phyloP scores from a whole-genome alignment of 768 basidiomycete species.

The Macrolepiota albuminosa region DNA sequence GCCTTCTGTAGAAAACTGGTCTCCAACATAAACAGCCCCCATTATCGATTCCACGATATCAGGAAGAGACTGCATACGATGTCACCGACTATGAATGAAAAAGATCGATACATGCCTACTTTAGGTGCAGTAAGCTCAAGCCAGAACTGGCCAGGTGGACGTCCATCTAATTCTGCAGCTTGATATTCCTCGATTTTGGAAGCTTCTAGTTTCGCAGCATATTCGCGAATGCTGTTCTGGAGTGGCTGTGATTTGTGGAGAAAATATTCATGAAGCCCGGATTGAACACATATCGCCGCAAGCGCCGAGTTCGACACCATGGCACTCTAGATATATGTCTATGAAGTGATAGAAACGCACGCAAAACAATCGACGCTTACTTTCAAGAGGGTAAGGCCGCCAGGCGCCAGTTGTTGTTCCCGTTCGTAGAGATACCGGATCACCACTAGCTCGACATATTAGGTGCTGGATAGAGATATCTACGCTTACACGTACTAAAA shows the following conservation, averaged over 20 bases:
- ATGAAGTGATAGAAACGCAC: neutral
- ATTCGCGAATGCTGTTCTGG: conserved; percentile 45
- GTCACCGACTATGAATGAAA: neutral
- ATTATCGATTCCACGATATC: conserved; percentile 79
- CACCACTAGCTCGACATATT: conserved; percentile 47
- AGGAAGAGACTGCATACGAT: conserved; percentile 52
- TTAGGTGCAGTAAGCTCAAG: conserved; percentile 73
- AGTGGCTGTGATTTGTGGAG: conserved; percentile 53
- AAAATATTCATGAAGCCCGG: conserved; percentile 60
- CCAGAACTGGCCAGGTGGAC: conserved; percentile 72
- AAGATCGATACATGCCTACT: conserved; percentile 30
- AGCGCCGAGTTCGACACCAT: conserved; percentile 84
- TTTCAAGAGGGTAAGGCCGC: conserved; percentile 77
- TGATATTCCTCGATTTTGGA: conserved; percentile 44
- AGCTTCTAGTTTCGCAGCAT: conserved; percentile 41
- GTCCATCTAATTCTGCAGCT: conserved; percentile 41
- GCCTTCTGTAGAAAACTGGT: conserved; percentile 59
- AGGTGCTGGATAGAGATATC: conserved; percentile 6
- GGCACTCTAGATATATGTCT: conserved; percentile 45
- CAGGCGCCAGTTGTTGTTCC: conserved; percentile 62
- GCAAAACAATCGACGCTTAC: conserved; percentile 25
- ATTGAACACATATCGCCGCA: conserved; percentile 69
- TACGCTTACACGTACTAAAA: conserved; percentile 49
- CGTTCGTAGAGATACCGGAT: conserved; percentile 65
- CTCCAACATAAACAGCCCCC: conserved; percentile 77